phyloP scores from a whole-genome alignment of 1,139 yeast species.

The Suhomyces bokatorum region DNA sequence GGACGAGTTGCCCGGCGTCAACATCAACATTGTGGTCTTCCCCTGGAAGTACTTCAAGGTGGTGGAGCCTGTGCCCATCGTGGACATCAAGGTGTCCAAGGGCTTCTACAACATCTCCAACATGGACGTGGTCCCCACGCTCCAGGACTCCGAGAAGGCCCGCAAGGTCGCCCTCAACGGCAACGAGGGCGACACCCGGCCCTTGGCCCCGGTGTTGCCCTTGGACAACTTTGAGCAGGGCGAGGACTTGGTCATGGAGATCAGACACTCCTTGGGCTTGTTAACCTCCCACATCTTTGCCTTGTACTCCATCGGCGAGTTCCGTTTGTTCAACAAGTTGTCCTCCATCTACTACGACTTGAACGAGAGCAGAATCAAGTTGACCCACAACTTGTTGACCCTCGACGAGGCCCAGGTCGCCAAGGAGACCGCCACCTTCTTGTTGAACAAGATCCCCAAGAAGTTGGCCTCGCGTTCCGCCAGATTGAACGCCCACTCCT shows the following conservation, averaged over 20 bases:
- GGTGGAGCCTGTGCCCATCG: constrained; percentile 35
- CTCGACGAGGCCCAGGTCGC: constrained; percentile 55
- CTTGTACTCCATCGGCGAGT: constrained; percentile 70
- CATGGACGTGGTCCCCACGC: constrained; percentile 42
- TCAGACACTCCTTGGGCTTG: constrained; percentile 55
- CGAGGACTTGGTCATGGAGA: constrained; percentile 54
- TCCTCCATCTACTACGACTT: constrained; percentile 56
- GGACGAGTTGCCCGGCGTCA: constrained; percentile 61
- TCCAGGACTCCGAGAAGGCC: constrained; percentile 45
- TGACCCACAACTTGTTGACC: constrained; percentile 60
- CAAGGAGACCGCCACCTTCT: constrained; percentile 58
- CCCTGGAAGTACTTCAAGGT: constrained; percentile 56
- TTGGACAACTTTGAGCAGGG: constrained; percentile 39
- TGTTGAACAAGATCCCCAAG: constrained; percentile 68
- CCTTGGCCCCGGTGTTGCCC: constrained; percentile 56
- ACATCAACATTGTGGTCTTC: constrained; percentile 54
- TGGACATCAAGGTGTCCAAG: constrained; percentile 24
- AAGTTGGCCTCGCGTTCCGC: constrained; percentile 53
- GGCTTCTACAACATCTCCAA: constrained; percentile 37
- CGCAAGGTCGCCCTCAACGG: constrained; percentile 34
- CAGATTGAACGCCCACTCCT: constrained; percentile 38
- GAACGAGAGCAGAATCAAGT: constrained; percentile 62
- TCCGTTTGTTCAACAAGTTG: constrained; percentile 57
- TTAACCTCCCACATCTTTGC: constrained; percentile 67
- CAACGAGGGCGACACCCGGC: constrained; percentile 10